These are phyloP conservation scores for Adansonia rubrostipa DNA, from an alignment of 441 rosid species.

Conservation along the genomic window DNA sequence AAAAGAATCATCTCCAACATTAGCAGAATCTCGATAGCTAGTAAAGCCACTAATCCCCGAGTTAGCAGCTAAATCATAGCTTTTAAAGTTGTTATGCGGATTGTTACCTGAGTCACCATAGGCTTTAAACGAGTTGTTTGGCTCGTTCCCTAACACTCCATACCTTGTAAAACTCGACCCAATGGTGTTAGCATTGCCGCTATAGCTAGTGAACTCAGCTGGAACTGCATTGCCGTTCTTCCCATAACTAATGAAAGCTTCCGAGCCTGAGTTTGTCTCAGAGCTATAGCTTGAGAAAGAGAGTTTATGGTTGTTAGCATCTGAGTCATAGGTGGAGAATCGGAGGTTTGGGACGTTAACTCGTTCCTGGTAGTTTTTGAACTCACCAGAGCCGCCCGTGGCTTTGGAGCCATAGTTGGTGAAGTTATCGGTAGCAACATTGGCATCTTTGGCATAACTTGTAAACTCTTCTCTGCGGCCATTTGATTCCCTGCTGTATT, in stretches of 20 bases:
- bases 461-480: constrained; percentile 43
- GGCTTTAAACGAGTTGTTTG: constrained; percentile 44
- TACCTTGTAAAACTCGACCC: constrained; percentile 46
- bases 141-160: constrained; percentile 40
- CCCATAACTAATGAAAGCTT: constrained; percentile 47
- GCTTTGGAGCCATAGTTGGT: constrained; percentile 44
- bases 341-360: constrained; percentile 54
- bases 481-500: constrained; percentile 39
- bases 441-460: constrained; percentile 48
- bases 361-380: constrained; percentile 39
- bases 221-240: constrained; percentile 45
- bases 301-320: constrained; percentile 40
- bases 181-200: constrained; percentile 37
- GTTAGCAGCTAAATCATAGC: constrained; percentile 42
- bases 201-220: constrained; percentile 43
- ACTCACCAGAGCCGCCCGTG: constrained; percentile 45
- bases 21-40: constrained; percentile 48
- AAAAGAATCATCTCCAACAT: constrained; percentile 53
- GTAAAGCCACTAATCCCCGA: constrained; percentile 37
- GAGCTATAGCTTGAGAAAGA: constrained; percentile 40
- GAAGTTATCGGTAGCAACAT: constrained; percentile 48
- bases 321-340: constrained; percentile 44
- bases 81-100: constrained; percentile 46
- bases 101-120: constrained; percentile 49
- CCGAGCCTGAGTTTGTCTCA: constrained; percentile 46